These are phyloP conservation scores for Cinchona pubescens DNA, from an alignment of 257 asterid genomes.

Conservation along the genomic window DNA sequence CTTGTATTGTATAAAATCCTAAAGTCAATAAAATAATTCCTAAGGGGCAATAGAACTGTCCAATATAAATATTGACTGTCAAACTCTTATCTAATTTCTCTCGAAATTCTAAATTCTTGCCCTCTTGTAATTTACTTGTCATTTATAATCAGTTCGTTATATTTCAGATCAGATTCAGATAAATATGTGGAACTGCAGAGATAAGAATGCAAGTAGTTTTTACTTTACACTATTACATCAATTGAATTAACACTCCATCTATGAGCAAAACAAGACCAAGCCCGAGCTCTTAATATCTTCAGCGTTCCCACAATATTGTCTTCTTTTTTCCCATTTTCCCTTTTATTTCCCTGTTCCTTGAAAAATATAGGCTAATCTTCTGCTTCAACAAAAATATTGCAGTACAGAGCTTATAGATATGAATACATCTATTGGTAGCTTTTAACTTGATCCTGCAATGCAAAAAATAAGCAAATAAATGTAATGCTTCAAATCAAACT, in stretches of 20 bases:
- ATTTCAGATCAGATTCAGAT: neutral
- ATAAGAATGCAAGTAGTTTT: neutral
- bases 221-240: neutral
- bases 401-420: too few species aligned
- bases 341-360: too few species aligned
- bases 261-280: neutral
- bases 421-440: neutral
- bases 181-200: neutral
- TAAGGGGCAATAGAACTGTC: too few species aligned
- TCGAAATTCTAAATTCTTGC: neutral
- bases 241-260: neutral
- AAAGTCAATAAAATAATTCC: too few species aligned
- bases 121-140: too few species aligned
- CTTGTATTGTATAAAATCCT: too few species aligned
- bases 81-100: too few species aligned
- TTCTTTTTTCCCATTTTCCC: neutral
- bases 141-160: too few species aligned
- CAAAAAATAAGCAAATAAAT: neutral
- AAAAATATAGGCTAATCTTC: too few species aligned
- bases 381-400: neutral
- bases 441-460: neutral
- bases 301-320: neutral
- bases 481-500: neutral
- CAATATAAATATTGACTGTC: too few species aligned
- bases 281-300: neutral